Conservation (phyloP, 768 basidiomycete genomes). For the Russula sp. region DNA sequence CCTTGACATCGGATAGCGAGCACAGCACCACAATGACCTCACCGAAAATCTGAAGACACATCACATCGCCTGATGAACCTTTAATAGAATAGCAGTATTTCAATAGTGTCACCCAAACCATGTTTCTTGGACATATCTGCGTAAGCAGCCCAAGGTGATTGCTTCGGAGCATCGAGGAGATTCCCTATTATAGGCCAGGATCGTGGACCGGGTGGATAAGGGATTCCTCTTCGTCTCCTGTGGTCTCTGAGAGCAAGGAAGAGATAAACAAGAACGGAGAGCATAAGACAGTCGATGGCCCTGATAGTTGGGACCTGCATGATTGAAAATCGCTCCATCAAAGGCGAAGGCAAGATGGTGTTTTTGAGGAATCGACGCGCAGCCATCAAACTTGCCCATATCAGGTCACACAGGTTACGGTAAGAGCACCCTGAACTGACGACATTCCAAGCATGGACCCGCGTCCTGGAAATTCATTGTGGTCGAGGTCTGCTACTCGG, state of each 20-base stretch:
- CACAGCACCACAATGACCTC: background rate
- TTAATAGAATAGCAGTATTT: too few species aligned
- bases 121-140: background rate
- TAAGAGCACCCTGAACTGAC: too few species aligned
- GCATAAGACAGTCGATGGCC: background rate
- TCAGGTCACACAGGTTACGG: too few species aligned
- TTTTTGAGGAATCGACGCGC: too few species aligned
- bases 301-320: background rate
- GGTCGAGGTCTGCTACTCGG: too few species aligned
- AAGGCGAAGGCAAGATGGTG: background rate
- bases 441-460: too few species aligned
- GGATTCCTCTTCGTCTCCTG: background rate
- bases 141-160: background rate
- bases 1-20: background rate
- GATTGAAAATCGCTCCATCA: background rate
- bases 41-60: background rate
- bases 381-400: too few species aligned
- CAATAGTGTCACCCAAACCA: too few species aligned
- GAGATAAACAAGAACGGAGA: background rate
- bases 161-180: background rate
- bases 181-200: too few species aligned
- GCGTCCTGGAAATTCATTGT: too few species aligned
- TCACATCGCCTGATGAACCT: background rate
- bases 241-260: background rate
- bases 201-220: background rate